Percentiles rank a stretch among this genome's conserved stretches.
Conservation (phyloP, 2,329 filamentous ascomycete species). For the Neodidymelliopsis sp. region DNA sequence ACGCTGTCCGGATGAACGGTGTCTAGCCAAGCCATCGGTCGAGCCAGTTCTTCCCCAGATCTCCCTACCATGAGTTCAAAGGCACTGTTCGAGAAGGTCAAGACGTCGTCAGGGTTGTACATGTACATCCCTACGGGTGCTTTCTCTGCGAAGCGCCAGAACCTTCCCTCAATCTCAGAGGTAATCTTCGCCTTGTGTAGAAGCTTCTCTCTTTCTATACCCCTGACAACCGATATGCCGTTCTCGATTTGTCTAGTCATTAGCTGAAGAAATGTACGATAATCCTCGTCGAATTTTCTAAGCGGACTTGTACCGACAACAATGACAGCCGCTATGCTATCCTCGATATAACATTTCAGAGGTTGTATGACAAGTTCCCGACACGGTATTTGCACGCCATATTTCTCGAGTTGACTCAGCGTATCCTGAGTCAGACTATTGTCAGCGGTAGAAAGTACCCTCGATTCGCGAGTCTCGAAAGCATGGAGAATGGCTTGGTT, state of each 20-base stretch:
- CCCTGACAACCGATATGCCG: slow-evolving; percentile 76
- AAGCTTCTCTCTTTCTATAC: slow-evolving; percentile 81
- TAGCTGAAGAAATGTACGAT: slow-evolving; percentile 76
- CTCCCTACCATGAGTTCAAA: slow-evolving; percentile 72
- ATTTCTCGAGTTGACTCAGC: slow-evolving; percentile 63
- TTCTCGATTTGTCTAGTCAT: slow-evolving; percentile 71
- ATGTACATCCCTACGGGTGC: slow-evolving; percentile 86
- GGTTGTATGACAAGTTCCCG: slow-evolving; percentile 77
- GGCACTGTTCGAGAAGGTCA: slow-evolving; percentile 81
- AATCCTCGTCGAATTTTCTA: slow-evolving; percentile 79
- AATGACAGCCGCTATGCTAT: slow-evolving; percentile 76
- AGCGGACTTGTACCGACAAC: slow-evolving; percentile 79
- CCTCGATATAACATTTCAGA: slow-evolving; percentile 75
- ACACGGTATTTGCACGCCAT: slow-evolving; percentile 77
- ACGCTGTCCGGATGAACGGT: slow-evolving; percentile 64
- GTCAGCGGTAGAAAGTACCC: slow-evolving; percentile 1
- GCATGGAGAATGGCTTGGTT: neutral
- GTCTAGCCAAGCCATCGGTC: slow-evolving; percentile 76
- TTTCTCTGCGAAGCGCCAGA: slow-evolving; percentile 82
- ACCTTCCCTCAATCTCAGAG: slow-evolving; percentile 76
- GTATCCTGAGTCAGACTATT: neutral
- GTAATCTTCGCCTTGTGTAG: slow-evolving; percentile 75
- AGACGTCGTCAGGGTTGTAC: slow-evolving; percentile 70
- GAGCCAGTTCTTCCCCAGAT: slow-evolving; percentile 62
- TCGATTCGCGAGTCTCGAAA: neutral